A percentile compares a stretch with the other conserved stretches of the same genome.
phyloP scores from a whole-genome alignment of 1,139 yeast species.

The Magnusiomyces sp. region DNA sequence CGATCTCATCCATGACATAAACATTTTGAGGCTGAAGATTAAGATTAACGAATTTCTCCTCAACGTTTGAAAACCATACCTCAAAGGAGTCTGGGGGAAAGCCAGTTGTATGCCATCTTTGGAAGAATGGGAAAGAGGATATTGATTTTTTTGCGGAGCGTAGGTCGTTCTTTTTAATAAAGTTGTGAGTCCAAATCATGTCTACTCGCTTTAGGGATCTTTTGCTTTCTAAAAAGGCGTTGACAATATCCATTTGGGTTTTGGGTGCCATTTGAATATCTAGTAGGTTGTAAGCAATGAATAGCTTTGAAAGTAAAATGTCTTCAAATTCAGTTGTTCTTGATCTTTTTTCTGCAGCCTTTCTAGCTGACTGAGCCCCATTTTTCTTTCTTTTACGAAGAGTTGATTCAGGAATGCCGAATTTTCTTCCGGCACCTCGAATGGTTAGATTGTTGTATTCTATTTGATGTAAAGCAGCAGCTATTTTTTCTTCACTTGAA shows the following conservation, averaged over 20 bases:
- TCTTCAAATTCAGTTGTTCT: slow-evolving; percentile 2
- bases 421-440: slow-evolving; percentile 4
- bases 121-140: too few relatives aligned
- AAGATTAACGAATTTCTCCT: neutral
- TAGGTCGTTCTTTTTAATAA: neutral
- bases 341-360: neutral
- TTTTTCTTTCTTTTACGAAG: slow-evolving; percentile 3
- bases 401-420: slow-evolving; percentile 4
- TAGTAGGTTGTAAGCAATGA: neutral
- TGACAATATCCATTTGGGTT: neutral
- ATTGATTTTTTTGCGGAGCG: neutral
- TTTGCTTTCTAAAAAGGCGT: slow-evolving; percentile 1
- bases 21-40: slow-evolving; percentile 3
- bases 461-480: slow-evolving; percentile 3
- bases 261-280: slow-evolving; percentile 1
- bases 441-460: slow-evolving; percentile 6
- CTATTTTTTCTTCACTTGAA: neutral
- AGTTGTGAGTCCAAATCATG: neutral
- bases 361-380: neutral
- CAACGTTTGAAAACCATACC: slow-evolving; percentile 2
- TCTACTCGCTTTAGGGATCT: neutral
- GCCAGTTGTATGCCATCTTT: neutral
- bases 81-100: slow-evolving; percentile 5
- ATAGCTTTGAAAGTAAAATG: neutral
- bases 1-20: slow-evolving; percentile 4